Evolutionary conservation across 73 alveolate species (phyloP), one percentile per base, ranked within the genome.

Genomic region (Effrenium voratum): DNA sequence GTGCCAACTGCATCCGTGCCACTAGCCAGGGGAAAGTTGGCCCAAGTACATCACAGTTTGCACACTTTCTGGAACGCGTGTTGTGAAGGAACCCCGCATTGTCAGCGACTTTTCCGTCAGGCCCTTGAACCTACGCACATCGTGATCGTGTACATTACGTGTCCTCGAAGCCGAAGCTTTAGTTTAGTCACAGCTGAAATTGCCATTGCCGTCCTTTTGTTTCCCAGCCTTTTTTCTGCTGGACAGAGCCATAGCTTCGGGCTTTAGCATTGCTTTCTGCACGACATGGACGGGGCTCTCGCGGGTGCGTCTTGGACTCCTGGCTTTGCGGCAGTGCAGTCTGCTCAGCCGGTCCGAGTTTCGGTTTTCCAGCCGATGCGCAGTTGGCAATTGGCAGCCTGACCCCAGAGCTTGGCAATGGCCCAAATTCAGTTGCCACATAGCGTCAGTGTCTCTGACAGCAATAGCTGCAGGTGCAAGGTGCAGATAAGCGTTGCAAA

Each of bases 361-460:
- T 44, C 63, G 66, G 88, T 41, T 77, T 77, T 77, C 88, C 88
- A 77, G 88, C 88, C 88, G 88, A 50, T 32, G 43, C 40, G 86
- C 91, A 49, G 36, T 47, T 60, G 92, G 75, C 92, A 82, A 73
- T 72, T 82, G 92, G 92, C 72, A 82, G 63, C 19, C 63, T 52
- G 92, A 72, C 92, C 92, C 46, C 92, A 72, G 22, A 49, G 92
- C 49, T 82, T 82, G 92, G 92, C 92, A 60, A 43, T 82, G 76
- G 50, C 92, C 28, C 46, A 82, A 44, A 76, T 79, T 46, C 90
- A 79, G 90, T 46, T 46, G 90, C 90, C 40, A n/a, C 55, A 55
- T 75, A 66, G 66, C 90, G 43, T 41, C 66, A 79, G 90, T 79
- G 46, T 79, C 90, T 45, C 90, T 79, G 68, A 79, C 90, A 79